phyloP scores from a whole-genome alignment of 2,329 filamentous ascomycete genomes.

The Fusarium bactridioides region DNA sequence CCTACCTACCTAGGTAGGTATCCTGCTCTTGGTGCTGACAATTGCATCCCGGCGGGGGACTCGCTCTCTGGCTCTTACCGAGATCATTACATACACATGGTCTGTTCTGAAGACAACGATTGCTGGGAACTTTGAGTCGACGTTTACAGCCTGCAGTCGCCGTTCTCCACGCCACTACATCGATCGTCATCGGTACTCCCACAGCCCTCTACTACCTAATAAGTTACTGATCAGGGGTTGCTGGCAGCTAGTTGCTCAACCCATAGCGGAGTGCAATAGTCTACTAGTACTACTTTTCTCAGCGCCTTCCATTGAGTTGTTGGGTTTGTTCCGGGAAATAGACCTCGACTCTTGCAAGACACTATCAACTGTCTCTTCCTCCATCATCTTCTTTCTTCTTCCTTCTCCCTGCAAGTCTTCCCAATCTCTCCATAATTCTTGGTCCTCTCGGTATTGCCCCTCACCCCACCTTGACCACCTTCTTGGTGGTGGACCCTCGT shows the following conservation, averaged over 20 bases:
- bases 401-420: constrained; percentile 22
- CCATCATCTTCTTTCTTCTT: constrained; percentile 12
- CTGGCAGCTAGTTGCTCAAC: constrained; percentile 9
- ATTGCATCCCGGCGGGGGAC: constrained; percentile 22
- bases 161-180: constrained; percentile 38
- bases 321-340: constrained; percentile 6
- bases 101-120: constrained; percentile 23
- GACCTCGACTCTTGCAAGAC: constrained; percentile 15
- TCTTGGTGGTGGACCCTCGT: constrained; percentile 30
- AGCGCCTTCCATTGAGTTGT: not conserved
- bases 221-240: constrained; percentile 20
- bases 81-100: constrained; percentile 15
- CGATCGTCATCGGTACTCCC: constrained; percentile 41
- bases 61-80: constrained; percentile 26
- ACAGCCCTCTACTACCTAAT: not conserved
- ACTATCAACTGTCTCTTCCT: constrained; percentile 19
- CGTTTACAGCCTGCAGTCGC: not conserved
- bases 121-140: constrained; percentile 13
- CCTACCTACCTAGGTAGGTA: constrained; percentile 11
- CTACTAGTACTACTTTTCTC: not conserved
- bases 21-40: constrained; percentile 26
- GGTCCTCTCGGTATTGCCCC: constrained; percentile 17
- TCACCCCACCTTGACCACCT: constrained; percentile 28
- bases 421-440: constrained; percentile 28
- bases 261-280: not conserved